Base-by-base conservation (phyloP, 2,329 filamentous ascomycete species). In the Cladorrhinum sp. region DNA sequence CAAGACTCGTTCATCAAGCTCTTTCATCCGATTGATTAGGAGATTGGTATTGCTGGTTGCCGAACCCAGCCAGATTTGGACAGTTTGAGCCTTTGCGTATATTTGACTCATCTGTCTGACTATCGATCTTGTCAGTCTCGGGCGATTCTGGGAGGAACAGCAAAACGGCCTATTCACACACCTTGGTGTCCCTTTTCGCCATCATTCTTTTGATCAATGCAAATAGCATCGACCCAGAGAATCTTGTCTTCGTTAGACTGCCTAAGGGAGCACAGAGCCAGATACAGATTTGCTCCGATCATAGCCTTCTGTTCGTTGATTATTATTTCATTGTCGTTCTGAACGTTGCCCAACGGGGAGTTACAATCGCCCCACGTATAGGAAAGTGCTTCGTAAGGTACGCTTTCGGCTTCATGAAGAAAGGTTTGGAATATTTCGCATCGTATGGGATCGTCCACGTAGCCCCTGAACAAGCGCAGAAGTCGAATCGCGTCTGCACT, bases 321-420 rank as follows among this genome's bases (percentile, higher is more conserved):
- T 4, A 14, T 23, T 1, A 67, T 42, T 2, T 33, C 3, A 0
- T 48, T 24, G 0, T 46, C n/a, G 1, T 30, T n/a, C 1, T 24
- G 10, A 0, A 49, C 20, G 1, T 30, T n/a, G 1, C 66, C n/a
- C n/a, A n/a, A n/a, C n/a, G n/a, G n/a, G n/a, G n/a, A n/a, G n/a
- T n/a, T n/a, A n/a, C n/a, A n/a, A n/a, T n/a, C n/a, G n/a, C n/a
- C 66, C 65, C 66, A 68, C 0, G 57, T 54, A 16, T 66, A 67
- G 0, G 66, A 69, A 0, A 67, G 49, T 2, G 66, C 63, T 12
- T 66, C 65, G 12, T 66, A 68, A 2, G 61, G 60, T 1, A 61
- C 49, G 0, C 60, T 62, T 0, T 60, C 42, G 1, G 60, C 55
- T 12, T 55, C 8, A n/a, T 55, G 53, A 1, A 64, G 57, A 8